Conservation (phyloP, 805 yeast genomes). For the Lipomyces yamanashiensis region DNA sequence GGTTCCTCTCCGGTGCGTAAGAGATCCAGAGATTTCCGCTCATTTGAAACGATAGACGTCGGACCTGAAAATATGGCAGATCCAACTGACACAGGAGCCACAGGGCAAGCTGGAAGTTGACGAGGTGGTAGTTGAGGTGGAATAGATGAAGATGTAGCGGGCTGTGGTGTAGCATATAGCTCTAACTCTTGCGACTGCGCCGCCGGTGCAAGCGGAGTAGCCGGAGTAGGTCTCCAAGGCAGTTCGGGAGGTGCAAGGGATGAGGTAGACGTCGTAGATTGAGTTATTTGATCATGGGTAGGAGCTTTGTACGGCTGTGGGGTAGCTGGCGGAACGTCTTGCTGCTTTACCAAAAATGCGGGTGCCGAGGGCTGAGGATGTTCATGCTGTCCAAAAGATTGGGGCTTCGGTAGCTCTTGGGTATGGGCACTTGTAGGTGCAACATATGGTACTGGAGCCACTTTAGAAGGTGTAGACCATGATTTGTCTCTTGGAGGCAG, state of each 20-base stretch:
- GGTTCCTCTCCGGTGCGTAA: conserved; percentile 8
- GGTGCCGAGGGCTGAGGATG: conserved; percentile 1
- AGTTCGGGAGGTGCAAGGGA: conserved; percentile 1
- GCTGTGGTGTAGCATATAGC: background rate
- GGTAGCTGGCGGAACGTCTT: background rate
- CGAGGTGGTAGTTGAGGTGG: conserved; percentile 13
- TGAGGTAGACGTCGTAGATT: background rate
- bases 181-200: background rate
- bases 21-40: conserved; percentile 14
- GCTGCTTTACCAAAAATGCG: conserved; percentile 2
- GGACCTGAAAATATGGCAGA: conserved; percentile 4
- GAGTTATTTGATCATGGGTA: background rate
- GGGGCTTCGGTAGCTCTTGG: background rate
- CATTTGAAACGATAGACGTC: conserved; percentile 15
- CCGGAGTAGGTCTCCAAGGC: conserved; percentile 2
- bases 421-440: conserved; percentile 3
- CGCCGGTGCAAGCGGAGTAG: too few species aligned
- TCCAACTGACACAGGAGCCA: background rate
- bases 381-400: background rate
- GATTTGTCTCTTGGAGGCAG: background rate
- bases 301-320: background rate
- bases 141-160: background rate
- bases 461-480: conserved; percentile 2
- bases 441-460: background rate
- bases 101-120: background rate